These are phyloP conservation scores for Rhodotorula sphaerocarpa DNA, from an alignment of 768 basidiomycete genomes.

Conservation along the genomic window DNA sequence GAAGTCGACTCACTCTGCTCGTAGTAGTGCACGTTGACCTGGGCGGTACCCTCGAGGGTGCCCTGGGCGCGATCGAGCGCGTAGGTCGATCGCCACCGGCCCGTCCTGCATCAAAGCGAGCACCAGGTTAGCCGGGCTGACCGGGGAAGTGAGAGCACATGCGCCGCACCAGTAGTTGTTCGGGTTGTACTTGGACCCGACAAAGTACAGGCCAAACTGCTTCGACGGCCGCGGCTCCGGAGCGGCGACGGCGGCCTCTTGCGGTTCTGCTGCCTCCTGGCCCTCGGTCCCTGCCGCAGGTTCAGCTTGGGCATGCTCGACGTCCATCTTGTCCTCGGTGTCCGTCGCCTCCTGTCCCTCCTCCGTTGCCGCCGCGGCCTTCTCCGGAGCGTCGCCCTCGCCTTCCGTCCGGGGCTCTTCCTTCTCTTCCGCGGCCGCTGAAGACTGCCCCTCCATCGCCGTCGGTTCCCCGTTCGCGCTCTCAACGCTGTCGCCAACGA, in stretches of 20 bases:
- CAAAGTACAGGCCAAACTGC: slow-evolving; percentile 65
- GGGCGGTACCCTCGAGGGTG: slow-evolving; percentile 54
- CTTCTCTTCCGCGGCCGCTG: slow-evolving; percentile 28
- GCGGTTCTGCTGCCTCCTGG: slow-evolving; percentile 33
- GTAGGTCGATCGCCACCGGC: slow-evolving; percentile 88
- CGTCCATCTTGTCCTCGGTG: slow-evolving; percentile 6
- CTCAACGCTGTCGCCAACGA: slow-evolving; percentile 10
- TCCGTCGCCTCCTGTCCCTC: background rate
- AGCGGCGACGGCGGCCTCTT: background rate
- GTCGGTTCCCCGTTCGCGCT: slow-evolving; percentile 14
- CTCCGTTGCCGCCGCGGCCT: slow-evolving; percentile 3
- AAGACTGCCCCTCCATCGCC: slow-evolving; percentile 4
- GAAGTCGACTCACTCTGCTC: slow-evolving; percentile 60
- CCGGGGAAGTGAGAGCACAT: no score
- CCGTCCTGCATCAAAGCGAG: slow-evolving; percentile 66
- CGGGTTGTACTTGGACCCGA: slow-evolving; percentile 94
- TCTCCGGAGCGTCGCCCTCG: slow-evolving; percentile 20
- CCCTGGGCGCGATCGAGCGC: slow-evolving; percentile 59
- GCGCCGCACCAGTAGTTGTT: slow-evolving; percentile 72
- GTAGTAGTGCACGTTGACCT: slow-evolving; percentile 88
- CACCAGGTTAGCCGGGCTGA: background rate
- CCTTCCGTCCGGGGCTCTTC: slow-evolving; percentile 31
- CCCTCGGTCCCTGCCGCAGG: background rate
- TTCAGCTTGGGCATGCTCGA: slow-evolving; percentile 23
- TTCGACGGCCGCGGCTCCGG: slow-evolving; percentile 1